Base-by-base conservation (phyloP, 768 basidiomycete species). In the Phylloporus arenicola region DNA sequence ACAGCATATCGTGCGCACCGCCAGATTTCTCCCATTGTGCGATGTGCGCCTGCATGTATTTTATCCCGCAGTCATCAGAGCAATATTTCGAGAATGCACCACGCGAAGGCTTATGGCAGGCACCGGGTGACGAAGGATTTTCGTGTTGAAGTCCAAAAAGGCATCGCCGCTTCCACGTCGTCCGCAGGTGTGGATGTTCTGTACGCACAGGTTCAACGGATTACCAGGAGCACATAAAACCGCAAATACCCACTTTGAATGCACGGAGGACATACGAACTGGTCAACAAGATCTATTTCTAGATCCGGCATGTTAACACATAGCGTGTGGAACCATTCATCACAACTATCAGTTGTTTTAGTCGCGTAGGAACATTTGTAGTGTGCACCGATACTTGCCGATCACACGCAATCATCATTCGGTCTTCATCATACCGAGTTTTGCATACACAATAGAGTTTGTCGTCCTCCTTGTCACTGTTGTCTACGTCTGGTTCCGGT, bases 401-500 rank as follows among this genome's bases (percentile, higher is more conserved):
- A 72, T 95, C 92, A 63, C 92, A 95, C 24, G 89, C 92, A 65
- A 95, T 92, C 92, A 95, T 95, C 53, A 86, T 77, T 45, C 80
- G 75, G 62, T 91, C 88, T 64, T 92, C 87, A 56, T 95, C 88
- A 56, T 95, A 94, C 57, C 74, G 79, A 19, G 86, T 88, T 68
- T 88, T 82, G 73, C 92, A 96, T 13, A 95, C 72, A 60, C 92
- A 95, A 60, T 95, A 95, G 45, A 92, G 67, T 65, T 86, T 83
- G n/a, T 70, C 74, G 13, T 73, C 65, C 47, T 73, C 72, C 30
- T 63, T 70, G 24, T 69, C 68, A 24, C 60, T 64, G 5, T 70
- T 68, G 30, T 82, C 82, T 37, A 70, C 71, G 5, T 77, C 75
- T 34, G 75, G 76, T 50, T 78, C 83, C 39, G 75, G 76, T 19